Conservation (phyloP, 345 rosid genomes). For the Pseudoturritis turrita region DNA sequence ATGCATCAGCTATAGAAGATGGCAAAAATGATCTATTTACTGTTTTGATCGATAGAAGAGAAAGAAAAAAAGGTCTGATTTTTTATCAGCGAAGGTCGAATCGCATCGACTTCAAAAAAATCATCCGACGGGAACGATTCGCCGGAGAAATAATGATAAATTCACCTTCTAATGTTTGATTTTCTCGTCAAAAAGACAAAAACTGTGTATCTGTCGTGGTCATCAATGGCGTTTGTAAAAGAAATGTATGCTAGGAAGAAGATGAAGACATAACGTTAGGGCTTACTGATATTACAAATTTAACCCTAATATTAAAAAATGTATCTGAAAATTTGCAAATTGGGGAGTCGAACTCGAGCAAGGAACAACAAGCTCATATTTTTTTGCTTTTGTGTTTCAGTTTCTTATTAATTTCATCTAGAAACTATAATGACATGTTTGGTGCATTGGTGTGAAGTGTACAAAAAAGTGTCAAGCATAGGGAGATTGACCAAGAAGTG, state of each 20-base stretch:
- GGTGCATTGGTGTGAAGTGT: no score
- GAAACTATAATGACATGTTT: no score
- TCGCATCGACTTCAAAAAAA: no score
- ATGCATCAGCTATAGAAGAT: conserved; percentile 22
- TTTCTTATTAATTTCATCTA: background rate
- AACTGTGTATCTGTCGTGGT: background rate
- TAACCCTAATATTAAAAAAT: background rate
- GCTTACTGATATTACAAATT: background rate
- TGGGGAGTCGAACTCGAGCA: background rate
- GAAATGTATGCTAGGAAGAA: background rate
- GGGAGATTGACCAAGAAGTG: conserved; percentile 66
- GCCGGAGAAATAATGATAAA: background rate
- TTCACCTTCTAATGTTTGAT: no score
- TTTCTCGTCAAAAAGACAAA: no score
- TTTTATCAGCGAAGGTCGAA: no score
- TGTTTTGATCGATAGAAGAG: background rate
- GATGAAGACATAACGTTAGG: background rate
- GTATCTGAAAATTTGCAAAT: background rate
- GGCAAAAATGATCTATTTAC: background rate
- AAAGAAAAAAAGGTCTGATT: no score
- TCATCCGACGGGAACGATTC: background rate
- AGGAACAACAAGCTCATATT: no score
- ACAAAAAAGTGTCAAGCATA: conserved; percentile 39
- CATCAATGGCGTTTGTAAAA: background rate
- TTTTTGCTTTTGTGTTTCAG: no score